These are phyloP conservation scores for Hanseniaspora singularis DNA, from an alignment of 805 yeast species.

Conservation along the genomic window DNA sequence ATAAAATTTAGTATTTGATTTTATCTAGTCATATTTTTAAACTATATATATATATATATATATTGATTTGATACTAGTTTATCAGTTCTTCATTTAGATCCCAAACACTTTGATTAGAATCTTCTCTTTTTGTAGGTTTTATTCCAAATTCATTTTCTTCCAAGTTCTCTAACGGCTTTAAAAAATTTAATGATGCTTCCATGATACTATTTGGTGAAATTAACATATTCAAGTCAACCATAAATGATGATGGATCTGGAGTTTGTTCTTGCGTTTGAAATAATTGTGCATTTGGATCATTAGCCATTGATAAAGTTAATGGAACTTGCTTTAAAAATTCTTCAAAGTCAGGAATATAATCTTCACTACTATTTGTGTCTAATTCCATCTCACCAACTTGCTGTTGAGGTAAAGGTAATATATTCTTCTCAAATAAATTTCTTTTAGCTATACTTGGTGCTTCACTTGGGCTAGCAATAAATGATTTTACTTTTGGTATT, in stretches of 20 bases:
- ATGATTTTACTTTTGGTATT: not conserved
- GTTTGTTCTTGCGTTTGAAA: not conserved
- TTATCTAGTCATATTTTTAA: no score
- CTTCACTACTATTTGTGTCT: constrained; percentile 15
- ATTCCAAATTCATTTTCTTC: not conserved
- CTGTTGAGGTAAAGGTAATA: constrained; percentile 2
- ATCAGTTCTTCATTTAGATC: constrained; percentile 14
- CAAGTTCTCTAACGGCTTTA: constrained; percentile 3
- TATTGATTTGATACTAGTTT: not conserved
- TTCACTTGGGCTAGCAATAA: not conserved
- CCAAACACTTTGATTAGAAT: constrained; percentile 16
- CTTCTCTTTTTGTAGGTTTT: constrained; percentile 5
- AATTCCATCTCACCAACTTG: not conserved
- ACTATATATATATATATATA: not conserved
- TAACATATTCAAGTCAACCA: constrained; percentile 4
- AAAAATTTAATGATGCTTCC: constrained; percentile 10
- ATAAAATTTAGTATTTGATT: no score
- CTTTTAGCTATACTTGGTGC: constrained; percentile 9
- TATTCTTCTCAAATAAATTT: constrained; percentile 8
- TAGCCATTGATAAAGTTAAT: not conserved
- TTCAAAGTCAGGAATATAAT: constrained; percentile 27
- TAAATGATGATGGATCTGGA: not conserved
- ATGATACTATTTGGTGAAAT: constrained; percentile 10
- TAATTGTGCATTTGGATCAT: not conserved
- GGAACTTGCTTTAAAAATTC: constrained; percentile 25